Evolutionary conservation across 345 rosid genomes (phyloP).

Genomic region (Populus euphratica): DNA sequence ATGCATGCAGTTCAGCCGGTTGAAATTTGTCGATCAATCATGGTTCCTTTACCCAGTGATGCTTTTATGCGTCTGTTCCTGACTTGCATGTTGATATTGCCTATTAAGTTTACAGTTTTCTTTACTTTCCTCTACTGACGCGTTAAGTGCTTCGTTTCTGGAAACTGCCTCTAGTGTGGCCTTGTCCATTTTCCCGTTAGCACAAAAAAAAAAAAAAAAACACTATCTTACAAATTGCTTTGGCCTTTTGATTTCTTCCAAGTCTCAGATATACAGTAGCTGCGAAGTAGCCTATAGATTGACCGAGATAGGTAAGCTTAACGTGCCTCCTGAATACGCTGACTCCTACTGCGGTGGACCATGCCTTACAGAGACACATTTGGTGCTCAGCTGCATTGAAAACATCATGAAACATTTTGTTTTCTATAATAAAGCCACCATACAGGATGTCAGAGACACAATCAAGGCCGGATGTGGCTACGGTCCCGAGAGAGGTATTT

Average conservation of each 20-base stretch:
- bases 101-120: background rate
- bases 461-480: constrained; percentile 68
- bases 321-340: constrained; percentile 42
- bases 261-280: constrained; percentile 55
- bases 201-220: background rate
- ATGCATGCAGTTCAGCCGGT: background rate
- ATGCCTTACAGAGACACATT: constrained; percentile 65
- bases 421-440: constrained; percentile 73
- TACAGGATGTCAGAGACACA: constrained; percentile 50
- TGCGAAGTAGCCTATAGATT: constrained; percentile 67
- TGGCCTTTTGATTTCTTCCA: background rate
- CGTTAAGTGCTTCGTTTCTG: background rate
- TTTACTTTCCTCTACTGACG: background rate
- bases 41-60: background rate
- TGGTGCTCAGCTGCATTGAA: constrained; percentile 68
- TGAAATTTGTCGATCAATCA: background rate
- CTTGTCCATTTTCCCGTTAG: background rate
- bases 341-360: constrained; percentile 70
- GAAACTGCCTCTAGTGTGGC: background rate
- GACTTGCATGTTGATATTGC: background rate
- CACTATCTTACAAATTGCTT: background rate
- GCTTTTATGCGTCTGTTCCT: background rate
- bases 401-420: constrained; percentile 47
- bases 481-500: constrained; percentile 37
- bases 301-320: constrained; percentile 54